These are phyloP conservation scores for Wakefieldia striispora DNA, from an alignment of 768 basidiomycete species.

Conservation along the genomic window DNA sequence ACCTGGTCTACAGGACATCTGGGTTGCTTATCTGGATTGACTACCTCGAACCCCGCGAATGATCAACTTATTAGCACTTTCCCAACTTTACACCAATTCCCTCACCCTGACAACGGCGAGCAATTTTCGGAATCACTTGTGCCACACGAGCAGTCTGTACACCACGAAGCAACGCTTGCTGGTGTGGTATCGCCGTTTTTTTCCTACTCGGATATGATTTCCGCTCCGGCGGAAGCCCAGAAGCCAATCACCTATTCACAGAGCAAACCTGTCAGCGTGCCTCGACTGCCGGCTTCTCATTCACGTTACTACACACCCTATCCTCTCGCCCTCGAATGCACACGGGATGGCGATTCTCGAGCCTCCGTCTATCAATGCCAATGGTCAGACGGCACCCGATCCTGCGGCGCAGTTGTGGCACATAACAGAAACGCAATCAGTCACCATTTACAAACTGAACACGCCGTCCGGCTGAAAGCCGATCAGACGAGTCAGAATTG, in stretches of 20 bases:
- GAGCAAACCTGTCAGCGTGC: background rate
- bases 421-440: constrained; percentile 11
- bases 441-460: constrained; percentile 8
- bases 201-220: too few species aligned
- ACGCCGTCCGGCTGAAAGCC: constrained; percentile 6
- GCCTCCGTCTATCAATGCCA: constrained; percentile 1
- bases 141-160: background rate
- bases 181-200: background rate
- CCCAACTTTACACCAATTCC: background rate
- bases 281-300: background rate
- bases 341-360: background rate
- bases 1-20: background rate
- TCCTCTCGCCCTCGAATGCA: background rate
- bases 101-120: background rate
- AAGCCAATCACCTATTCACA: background rate
- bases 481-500: constrained; percentile 13
- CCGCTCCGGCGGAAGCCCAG: background rate
- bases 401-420: constrained; percentile 1
- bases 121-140: background rate
- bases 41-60: background rate
- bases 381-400: constrained; percentile 1
- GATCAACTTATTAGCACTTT: background rate
- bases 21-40: background rate
- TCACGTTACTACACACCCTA: constrained; percentile 9
- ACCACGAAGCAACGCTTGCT: background rate